Evolutionary conservation across 169 alveolate species (phyloP), one percentile per base, ranked within the genome.

Genomic region (Eimeria acervulina): DNA sequence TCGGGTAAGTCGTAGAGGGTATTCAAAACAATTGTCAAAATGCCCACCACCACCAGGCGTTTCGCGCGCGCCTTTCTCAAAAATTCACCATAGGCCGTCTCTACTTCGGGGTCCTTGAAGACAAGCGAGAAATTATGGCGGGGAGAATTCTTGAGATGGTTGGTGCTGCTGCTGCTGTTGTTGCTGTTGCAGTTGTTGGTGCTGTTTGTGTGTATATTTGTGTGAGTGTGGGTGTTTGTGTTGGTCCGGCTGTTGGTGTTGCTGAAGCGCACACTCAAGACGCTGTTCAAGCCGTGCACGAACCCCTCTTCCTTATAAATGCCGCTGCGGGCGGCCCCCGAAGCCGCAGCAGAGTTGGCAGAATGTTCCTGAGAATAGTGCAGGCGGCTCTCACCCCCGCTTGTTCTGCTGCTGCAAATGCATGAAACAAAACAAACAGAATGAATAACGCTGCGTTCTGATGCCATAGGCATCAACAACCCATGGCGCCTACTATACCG

Each of bases 1-100:
- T 89, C 95, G 12, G 95, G 95, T 42, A 89, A 42, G 95, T 89
- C 95, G 42, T 89, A 89, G 72, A 89, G 70, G 23, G 83, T 63
- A 40, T 89, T 89, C 52, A 89, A 72, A 28, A 89, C 52, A 31
- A 89, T 66, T 21, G 83, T 70, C 33, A 89, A 31, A 10, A 89
- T 13, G 40, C 95, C 95, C 19, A 89, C 83, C 47, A 72, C 72
- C 19, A 89, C 85, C 4, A 89, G 72, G 17, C 95, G 87, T 51
- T 40, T 40, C 66, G 52, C 72, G 51, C 95, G 85, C 40, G 83
- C 83, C 38, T 89, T 63, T 40, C 85, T 42, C 36, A 89, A 76
- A 38, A 66, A 89, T 33, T 40, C 68, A 19, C 95, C 95, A 44
- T 89, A 89, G 42, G 95, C 63, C 19, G 21, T 6, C 47, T 89